These are phyloP conservation scores for Desmodesmus armatus DNA, from an alignment of 139 green algal genomes.

Conservation along the genomic window DNA sequence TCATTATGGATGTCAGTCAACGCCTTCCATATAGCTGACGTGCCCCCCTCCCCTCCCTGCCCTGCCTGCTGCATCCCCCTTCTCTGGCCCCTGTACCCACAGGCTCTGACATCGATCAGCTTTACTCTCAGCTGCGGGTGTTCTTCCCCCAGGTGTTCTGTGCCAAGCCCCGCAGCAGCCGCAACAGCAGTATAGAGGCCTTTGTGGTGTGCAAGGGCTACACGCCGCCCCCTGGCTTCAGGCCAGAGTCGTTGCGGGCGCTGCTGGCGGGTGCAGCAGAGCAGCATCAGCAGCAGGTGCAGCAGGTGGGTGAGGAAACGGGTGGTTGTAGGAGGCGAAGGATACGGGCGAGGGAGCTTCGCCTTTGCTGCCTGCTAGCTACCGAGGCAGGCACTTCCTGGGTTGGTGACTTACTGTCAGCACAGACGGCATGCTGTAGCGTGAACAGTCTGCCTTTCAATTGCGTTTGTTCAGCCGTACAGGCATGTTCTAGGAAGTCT, in stretches of 20 bases:
- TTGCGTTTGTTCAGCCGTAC: not conserved
- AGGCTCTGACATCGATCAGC: constrained; percentile 90
- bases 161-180: constrained; percentile 94
- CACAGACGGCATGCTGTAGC: not conserved
- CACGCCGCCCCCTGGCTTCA: constrained; percentile 76
- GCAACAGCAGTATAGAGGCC: constrained; percentile 95
- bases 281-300: constrained; percentile 22
- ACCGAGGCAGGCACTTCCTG: not conserved
- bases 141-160: constrained; percentile 94
- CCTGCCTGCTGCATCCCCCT: no score
- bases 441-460: not conserved
- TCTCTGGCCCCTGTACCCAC: no score
- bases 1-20: no score
- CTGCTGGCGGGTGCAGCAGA: constrained; percentile 62
- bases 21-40: no score
- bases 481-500: not conserved
- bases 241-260: constrained; percentile 59
- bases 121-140: constrained; percentile 93
- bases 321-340: not conserved
- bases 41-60: no score
- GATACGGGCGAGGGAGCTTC: not conserved
- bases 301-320: not conserved
- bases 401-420: not conserved
- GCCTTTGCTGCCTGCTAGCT: not conserved
- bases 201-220: constrained; percentile 97